phyloP scores from a whole-genome alignment of 176 grass and related monocot genomes.

The Coix lacrymajobi region DNA sequence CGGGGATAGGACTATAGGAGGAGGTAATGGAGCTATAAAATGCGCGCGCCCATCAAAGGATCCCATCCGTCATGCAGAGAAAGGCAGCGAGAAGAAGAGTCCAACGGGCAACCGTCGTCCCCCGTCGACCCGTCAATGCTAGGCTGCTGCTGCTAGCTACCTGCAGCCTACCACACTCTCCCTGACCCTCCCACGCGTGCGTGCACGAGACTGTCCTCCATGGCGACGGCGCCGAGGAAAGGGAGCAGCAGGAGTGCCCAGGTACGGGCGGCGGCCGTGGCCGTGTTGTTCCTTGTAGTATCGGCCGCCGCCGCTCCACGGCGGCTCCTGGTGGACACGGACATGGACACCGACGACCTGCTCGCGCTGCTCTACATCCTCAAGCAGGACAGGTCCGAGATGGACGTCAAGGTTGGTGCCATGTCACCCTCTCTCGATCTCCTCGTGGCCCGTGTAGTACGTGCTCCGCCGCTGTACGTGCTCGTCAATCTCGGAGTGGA shows the following conservation, averaged over 20 bases:
- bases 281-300: not conserved
- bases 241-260: not conserved
- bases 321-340: constrained; percentile 79
- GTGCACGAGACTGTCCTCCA: not conserved
- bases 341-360: constrained; percentile 85
- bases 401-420: constrained; percentile 60
- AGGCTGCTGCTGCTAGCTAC: not conserved
- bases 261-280: not conserved
- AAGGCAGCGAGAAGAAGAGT: not conserved
- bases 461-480: not conserved
- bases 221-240: not conserved
- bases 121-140: not conserved
- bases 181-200: too few relatives aligned
- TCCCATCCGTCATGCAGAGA: not conserved
- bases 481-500: not conserved
- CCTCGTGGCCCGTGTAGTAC: not conserved
- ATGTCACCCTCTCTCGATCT: not conserved
- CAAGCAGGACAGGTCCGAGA: constrained; percentile 73
- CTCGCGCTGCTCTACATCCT: constrained; percentile 77
- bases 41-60: not conserved
- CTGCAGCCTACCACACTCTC: not conserved
- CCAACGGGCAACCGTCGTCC: not conserved
- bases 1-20: too few relatives aligned
- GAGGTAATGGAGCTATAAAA: constrained; percentile 15
- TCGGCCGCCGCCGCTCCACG: not conserved